A percentile compares a stretch with the other conserved stretches of the same genome.
These are phyloP conservation scores for Hemisphaericaspora subhashii DNA, from an alignment of 1,139 yeast species.

Conservation along the genomic window DNA sequence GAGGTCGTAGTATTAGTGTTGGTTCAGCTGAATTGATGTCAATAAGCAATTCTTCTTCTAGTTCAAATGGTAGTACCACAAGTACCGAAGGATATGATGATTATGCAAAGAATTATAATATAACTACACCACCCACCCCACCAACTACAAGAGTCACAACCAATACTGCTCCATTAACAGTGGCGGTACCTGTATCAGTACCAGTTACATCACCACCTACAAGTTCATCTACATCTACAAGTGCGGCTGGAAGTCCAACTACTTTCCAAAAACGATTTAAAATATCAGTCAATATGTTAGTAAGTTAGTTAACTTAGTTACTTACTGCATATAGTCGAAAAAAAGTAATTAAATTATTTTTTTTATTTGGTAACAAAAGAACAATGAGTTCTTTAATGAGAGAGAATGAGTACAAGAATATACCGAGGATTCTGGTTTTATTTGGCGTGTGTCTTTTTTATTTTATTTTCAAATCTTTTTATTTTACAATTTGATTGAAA, in stretches of 20 bases:
- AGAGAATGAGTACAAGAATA: no score
- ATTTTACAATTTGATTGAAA: not conserved
- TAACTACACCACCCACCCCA: conserved; percentile 5
- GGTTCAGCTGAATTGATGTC: conserved; percentile 1
- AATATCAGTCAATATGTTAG: conserved; percentile 49
- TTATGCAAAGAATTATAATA: conserved; percentile 3
- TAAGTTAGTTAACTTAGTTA: no score
- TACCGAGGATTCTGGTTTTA: not conserved
- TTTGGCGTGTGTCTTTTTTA: no score
- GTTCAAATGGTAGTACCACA: not conserved
- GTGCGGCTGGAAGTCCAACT: conserved; percentile 1
- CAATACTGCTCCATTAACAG: conserved; percentile 2
- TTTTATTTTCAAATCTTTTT: no score
- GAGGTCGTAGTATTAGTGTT: conserved; percentile 6
- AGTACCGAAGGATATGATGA: conserved; percentile 7
- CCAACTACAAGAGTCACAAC: conserved; percentile 2
- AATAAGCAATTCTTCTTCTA: conserved; percentile 12
- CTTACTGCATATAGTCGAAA: not conserved
- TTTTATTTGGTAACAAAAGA: no score
- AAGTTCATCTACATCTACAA: not conserved
- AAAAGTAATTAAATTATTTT: no score
- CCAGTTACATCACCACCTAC: not conserved
- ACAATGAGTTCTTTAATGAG: no score
- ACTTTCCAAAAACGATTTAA: conserved; percentile 31
- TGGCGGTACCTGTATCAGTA: no score